Percentiles rank a stretch among this genome's conserved stretches.
Evolutionary conservation across 306 rosid species (phyloP).

Genomic region (Notholithocarpus densiflorus): DNA sequence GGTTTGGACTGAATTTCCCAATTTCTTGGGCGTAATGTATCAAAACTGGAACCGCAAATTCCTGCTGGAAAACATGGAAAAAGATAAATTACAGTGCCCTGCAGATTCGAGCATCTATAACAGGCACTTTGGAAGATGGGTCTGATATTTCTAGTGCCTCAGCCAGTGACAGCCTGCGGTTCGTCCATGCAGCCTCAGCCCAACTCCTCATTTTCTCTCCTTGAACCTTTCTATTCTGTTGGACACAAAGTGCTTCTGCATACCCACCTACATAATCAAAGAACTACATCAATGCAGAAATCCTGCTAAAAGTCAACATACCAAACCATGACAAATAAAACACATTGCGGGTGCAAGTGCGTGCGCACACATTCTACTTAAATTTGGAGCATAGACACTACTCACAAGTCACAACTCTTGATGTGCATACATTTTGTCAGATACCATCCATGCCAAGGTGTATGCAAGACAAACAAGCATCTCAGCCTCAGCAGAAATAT

Average conservation of each 20-base stretch:
- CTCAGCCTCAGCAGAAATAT: not conserved
- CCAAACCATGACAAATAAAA: not conserved
- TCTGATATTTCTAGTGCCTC: constrained; percentile 63
- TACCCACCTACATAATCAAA: constrained; percentile 55
- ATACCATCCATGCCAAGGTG: not conserved
- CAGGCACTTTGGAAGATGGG: constrained; percentile 30
- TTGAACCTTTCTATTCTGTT: constrained; percentile 69
- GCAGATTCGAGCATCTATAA: constrained; percentile 68
- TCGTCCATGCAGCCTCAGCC: constrained; percentile 62
- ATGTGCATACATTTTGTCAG: not conserved
- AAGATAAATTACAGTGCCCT: constrained; percentile 45
- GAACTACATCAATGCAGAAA: not conserved
- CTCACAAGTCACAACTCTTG: not conserved
- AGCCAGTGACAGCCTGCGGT: constrained; percentile 60
- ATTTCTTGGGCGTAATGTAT: not conserved
- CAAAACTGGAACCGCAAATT: not conserved
- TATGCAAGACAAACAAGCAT: not conserved
- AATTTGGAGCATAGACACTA: not conserved
- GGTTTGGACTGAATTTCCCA: not conserved
- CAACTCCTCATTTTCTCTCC: constrained; percentile 57
- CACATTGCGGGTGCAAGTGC: not conserved
- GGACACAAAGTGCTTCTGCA: constrained; percentile 70
- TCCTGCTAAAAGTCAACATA: constrained; percentile 11
- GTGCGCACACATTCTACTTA: not conserved
- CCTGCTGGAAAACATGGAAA: constrained; percentile 11